Base-by-base conservation (phyloP, 2,329 filamentous ascomycete genomes). In the Colletotrichum sp. region DNA sequence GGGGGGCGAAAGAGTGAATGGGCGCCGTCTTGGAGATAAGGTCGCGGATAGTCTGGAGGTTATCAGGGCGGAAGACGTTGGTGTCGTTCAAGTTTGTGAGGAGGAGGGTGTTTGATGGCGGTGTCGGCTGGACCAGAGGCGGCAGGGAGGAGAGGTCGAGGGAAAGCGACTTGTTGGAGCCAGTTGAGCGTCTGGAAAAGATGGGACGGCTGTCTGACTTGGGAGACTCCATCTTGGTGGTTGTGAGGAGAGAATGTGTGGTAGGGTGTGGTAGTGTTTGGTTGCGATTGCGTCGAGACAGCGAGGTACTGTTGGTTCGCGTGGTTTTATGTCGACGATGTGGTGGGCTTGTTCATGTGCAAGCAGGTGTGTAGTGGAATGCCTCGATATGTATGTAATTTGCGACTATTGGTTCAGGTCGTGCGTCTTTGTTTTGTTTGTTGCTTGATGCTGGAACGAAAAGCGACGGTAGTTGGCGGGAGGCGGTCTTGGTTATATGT, bases 51-150 rank as follows among this genome's bases (percentile, higher is more conserved):
- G 90, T 92, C 80, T 94, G 91, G 75, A 96, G 89, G 85, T 95
- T 95, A 77, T 93, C 90, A 21, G 94, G 89, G 75, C 91, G 89
- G 89, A 96, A 97, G 86, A 95, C 92, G 81, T 94, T 92, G 75
- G 89, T 86, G 79, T 95, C 91, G 81, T 93, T 87, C 76, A 97
- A 91, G 86, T 95, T 95, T 81, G 95, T 97, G 82, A 97, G 93
- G 81, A 97, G 92, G 72, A 97, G 92, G 0, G 95, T 97, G 88
- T 97, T 97, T 79, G 93, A 94, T 8, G 94, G 93, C 71, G 93
- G 91, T 30, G 94, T 92, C n/a, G 95, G 94, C 82, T 92, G 90
- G 57, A 89, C 88, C 71, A 95, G 88, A 44, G 93, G 90, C 66
- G 95, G 94, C 57, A 96, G 86, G 81, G 89, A 90, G 77, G 93